A percentile compares a stretch with the other conserved stretches of the same genome.
These are phyloP conservation scores for Didymella lethalis DNA, from an alignment of 2,329 filamentous ascomycete genomes.

Conservation along the genomic window DNA sequence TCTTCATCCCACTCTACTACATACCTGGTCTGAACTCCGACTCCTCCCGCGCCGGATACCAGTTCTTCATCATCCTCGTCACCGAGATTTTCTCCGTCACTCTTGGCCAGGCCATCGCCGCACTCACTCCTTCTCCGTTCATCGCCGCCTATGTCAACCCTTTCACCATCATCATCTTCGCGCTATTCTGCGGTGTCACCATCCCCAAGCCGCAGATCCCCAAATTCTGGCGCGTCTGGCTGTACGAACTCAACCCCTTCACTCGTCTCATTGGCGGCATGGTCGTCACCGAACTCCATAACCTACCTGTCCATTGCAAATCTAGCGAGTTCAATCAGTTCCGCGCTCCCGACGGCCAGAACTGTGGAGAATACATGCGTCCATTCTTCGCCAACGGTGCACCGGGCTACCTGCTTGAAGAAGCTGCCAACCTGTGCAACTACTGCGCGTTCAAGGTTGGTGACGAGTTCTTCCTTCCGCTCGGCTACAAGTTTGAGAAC, in stretches of 20 bases:
- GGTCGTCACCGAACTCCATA: constrained; percentile 78
- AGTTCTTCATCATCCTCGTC: constrained; percentile 84
- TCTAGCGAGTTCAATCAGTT: constrained; percentile 72
- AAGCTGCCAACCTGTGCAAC: constrained; percentile 71
- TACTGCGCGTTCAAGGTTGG: constrained; percentile 85
- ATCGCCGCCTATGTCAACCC: constrained; percentile 83
- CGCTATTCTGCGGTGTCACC: constrained; percentile 87
- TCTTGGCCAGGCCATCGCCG: constrained; percentile 74
- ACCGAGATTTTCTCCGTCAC: constrained; percentile 87
- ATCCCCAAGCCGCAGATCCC: constrained; percentile 82
- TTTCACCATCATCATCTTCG: constrained; percentile 69
- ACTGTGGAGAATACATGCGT: constrained; percentile 78
- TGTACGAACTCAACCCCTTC: constrained; percentile 84
- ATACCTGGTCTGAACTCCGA: constrained; percentile 75
- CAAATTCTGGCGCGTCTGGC: constrained; percentile 78
- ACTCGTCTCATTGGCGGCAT: constrained; percentile 82
- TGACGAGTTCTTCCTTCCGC: constrained; percentile 77
- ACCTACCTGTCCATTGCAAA: constrained; percentile 67
- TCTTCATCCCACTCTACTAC: constrained; percentile 86
- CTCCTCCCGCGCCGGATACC: constrained; percentile 76
- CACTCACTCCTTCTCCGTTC: constrained; percentile 79
- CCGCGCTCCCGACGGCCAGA: constrained; percentile 68
- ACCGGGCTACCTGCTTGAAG: constrained; percentile 73
- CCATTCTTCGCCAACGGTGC: constrained; percentile 74
- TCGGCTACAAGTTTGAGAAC: constrained; percentile 71